Evolutionary conservation across 192 early-diverging fungal genomes (phyloP).

Genomic region (Physocladia obscura): DNA sequence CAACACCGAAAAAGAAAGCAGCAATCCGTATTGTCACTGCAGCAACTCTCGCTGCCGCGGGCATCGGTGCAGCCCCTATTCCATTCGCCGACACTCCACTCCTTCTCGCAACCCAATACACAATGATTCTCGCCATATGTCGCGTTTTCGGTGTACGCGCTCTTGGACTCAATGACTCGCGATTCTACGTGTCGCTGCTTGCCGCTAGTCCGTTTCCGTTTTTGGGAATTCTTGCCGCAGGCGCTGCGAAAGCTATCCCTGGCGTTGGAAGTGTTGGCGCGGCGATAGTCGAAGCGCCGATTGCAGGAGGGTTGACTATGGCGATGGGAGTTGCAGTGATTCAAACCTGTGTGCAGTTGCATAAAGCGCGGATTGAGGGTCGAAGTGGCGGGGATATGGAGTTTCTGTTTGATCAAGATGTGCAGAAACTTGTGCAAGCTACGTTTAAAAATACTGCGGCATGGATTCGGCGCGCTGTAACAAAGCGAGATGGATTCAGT

Average conservation of each 20-base stretch:
- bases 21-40: constrained; percentile 1
- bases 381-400: neutral
- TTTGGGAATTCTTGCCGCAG: constrained; percentile 10
- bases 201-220: constrained; percentile 22
- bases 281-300: constrained; percentile 17
- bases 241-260: constrained; percentile 16
- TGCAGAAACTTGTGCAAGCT: neutral
- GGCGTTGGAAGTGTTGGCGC: constrained; percentile 21
- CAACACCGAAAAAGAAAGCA: neutral
- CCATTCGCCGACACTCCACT: constrained; percentile 20
- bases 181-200: constrained; percentile 8
- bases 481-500: neutral
- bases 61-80: constrained; percentile 21
- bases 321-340: constrained; percentile 24
- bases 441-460: neutral
- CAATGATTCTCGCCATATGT: constrained; percentile 17
- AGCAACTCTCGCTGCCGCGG: constrained; percentile 10
- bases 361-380: neutral
- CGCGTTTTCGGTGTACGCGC: constrained; percentile 17
- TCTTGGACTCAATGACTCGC: neutral
- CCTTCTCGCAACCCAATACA: constrained; percentile 17
- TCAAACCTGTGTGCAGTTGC: constrained; percentile 6
- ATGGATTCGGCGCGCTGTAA: neutral
- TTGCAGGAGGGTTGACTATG: constrained; percentile 18
- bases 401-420: constrained; percentile 10